A percentile compares a stretch with the other conserved stretches of the same genome.
These are phyloP conservation scores for Hypoxylon sp. DNA, from an alignment of 2,329 filamentous ascomycete species.

Conservation along the genomic window DNA sequence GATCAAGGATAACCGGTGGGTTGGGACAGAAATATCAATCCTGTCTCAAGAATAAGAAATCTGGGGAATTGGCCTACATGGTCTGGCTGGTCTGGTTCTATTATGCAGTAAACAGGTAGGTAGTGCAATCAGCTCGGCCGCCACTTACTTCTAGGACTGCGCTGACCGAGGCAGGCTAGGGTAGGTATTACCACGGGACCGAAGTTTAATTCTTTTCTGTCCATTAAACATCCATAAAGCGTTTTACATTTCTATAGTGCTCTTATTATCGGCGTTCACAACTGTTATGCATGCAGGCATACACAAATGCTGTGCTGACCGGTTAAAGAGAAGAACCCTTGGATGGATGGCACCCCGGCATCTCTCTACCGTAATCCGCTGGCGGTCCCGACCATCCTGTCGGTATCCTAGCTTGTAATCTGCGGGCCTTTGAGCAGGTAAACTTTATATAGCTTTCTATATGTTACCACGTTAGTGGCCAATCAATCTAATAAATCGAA, in stretches of 20 bases:
- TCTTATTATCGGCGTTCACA: slow-evolving; percentile 3
- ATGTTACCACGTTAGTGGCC: neutral
- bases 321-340: slow-evolving; percentile 11
- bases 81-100: slow-evolving; percentile 5
- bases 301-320: slow-evolving; percentile 7
- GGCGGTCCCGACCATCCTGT: slow-evolving; percentile 10
- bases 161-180: slow-evolving; percentile 11
- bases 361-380: slow-evolving; percentile 13
- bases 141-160: slow-evolving; percentile 5
- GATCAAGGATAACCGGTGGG: slow-evolving; percentile 4
- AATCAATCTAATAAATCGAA: neutral
- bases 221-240: slow-evolving; percentile 2
- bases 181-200: neutral
- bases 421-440: neutral
- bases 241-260: neutral
- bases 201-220: slow-evolving; percentile 4
- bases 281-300: slow-evolving; percentile 14
- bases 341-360: slow-evolving; percentile 1
- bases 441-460: neutral
- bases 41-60: slow-evolving; percentile 3
- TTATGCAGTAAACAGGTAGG: slow-evolving; percentile 20
- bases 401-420: slow-evolving; percentile 2
- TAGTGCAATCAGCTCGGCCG: slow-evolving; percentile 4
- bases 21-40: slow-evolving; percentile 16
- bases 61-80: slow-evolving; percentile 2